Base-by-base conservation (phyloP, 331 rosid genomes). In the Dryas integrifolia region DNA sequence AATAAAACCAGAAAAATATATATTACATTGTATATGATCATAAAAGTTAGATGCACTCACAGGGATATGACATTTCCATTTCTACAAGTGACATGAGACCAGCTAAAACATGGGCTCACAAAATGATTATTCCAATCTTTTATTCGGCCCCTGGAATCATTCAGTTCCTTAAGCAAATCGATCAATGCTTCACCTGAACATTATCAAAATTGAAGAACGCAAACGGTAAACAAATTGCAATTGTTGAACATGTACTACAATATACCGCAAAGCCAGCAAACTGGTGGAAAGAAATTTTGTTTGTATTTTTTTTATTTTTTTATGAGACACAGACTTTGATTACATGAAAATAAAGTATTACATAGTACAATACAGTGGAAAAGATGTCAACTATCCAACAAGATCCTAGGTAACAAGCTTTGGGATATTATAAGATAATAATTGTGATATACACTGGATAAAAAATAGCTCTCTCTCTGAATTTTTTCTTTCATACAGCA, bases 71-170 rank as follows among this genome's bases (percentile, higher is more conserved):
- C 98, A 40, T 91, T 83, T 71, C 85, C 91, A 45, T 84, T 83
- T 79, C 83, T 80, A 67, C 98, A 94, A 70, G 87, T 76, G 73
- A 94, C 82, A 64, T 86, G 89, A 45, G 95, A 85, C 98, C 98
- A 94, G 74, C 92, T 94, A 76, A 51, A 84, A 77, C 98, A 94
- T 0, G 98, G 96, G 82, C 91, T 91, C 61, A 91, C 98, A 6
- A 91, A 52, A 83, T 76, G 9, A 65, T 53, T 3, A 65, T 89
- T 80, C 98, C 98, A 94, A 63, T 89, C 97, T 40, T 73, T 70
- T 77, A 91, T 74, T 72, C 58, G 86, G 72, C 83, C 72, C 48
- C 72, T 76, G 65, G 95, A 78, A 86, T 91, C 95, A 60, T 94
- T 87, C 38, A 94, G 90, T 18, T 71, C 77, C 58, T 1, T 73